Evolutionary conservation across 148 eudicot genomes (phyloP).

Genomic region (Vaccinium myrtillus): DNA sequence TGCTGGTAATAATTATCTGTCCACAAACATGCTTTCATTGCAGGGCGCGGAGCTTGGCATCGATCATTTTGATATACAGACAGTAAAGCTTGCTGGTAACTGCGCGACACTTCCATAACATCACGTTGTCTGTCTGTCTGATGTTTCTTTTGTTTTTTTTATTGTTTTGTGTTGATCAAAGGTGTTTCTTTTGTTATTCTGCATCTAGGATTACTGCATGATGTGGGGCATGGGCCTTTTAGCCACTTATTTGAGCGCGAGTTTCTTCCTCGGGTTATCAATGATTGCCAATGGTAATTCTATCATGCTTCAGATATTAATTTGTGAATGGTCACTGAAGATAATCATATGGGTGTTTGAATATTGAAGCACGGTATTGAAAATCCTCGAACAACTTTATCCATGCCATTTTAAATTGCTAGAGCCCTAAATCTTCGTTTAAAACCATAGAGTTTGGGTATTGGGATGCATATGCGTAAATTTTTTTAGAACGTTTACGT

Average conservation of each 20-base stretch:
- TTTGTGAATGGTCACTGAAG: neutral
- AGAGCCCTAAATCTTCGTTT: neutral
- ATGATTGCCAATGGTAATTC: slow-evolving; percentile 46
- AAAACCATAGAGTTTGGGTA: neutral
- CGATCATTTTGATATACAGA: slow-evolving; percentile 45
- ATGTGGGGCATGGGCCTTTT: slow-evolving; percentile 79
- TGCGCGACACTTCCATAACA: neutral
- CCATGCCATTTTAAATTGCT: neutral
- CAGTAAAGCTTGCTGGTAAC: slow-evolving; percentile 64
- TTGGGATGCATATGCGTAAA: neutral
- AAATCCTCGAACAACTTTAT: neutral
- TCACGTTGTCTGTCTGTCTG: slow-evolving; percentile 5
- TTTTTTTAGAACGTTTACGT: neutral
- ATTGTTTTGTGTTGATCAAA: too few relatives aligned
- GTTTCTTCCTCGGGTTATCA: slow-evolving; percentile 51
- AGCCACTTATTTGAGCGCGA: slow-evolving; percentile 66
- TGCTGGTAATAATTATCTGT: slow-evolving; percentile 13
- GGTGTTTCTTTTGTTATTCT: neutral
- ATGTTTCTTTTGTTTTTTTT: neutral
- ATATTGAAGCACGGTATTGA: neutral
- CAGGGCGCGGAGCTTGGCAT: slow-evolving; percentile 70
- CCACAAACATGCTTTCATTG: slow-evolving; percentile 13
- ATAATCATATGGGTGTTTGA: slow-evolving; percentile 2
- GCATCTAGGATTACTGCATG: slow-evolving; percentile 53
- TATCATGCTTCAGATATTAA: neutral